Conservation (phyloP, 192 early-diverging fungal species). For the Spinellus fusiger region DNA sequence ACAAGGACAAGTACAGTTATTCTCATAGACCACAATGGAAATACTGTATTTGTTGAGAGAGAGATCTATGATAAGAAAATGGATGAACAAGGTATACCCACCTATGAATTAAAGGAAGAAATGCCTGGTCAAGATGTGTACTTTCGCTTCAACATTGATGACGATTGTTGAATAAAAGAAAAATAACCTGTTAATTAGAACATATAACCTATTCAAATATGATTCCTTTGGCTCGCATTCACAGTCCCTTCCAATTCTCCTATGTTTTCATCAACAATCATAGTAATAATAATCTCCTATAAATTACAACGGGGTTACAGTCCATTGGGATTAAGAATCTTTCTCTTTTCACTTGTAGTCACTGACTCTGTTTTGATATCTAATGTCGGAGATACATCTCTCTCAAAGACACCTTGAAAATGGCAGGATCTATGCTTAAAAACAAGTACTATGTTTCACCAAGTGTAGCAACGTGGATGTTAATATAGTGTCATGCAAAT, state of each 20-base stretch:
- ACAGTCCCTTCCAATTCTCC: too few species aligned
- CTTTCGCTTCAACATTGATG: background rate
- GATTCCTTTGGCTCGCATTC: too few species aligned
- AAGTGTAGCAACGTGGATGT: background rate
- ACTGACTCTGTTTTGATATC: too few species aligned
- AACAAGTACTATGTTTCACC: background rate
- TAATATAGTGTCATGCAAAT: background rate
- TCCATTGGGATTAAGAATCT: too few species aligned
- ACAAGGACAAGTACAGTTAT: conserved; percentile 37
- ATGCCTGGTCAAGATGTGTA: background rate
- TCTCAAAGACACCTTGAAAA: too few species aligned
- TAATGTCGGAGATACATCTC: background rate
- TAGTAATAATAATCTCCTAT: too few species aligned
- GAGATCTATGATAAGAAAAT: conserved; percentile 3
- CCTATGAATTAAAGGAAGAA: background rate
- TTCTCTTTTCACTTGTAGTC: too few species aligned
- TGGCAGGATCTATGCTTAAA: background rate
- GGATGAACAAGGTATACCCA: background rate
- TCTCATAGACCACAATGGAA: conserved; percentile 31
- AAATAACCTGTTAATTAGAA: too few species aligned
- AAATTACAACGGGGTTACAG: too few species aligned
- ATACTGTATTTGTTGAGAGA: conserved; percentile 31
- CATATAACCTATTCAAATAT: too few species aligned
- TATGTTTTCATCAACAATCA: too few species aligned
- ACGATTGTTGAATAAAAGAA: too few species aligned